These are phyloP conservation scores for Xylaria bambusicola DNA, from an alignment of 495 filamentous ascomycete genomes.

Conservation along the genomic window DNA sequence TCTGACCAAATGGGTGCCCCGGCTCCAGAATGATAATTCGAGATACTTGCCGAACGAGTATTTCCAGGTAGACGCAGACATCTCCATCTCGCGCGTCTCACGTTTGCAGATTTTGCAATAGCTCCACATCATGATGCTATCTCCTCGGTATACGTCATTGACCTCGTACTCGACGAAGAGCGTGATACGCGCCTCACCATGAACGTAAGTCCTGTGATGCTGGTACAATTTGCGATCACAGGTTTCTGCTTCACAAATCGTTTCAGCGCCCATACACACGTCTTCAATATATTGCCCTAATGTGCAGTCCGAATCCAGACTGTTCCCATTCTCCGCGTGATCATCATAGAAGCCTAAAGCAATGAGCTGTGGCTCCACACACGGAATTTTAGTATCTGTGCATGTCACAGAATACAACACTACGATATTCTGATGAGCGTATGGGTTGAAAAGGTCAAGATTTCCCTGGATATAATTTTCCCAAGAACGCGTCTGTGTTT, in stretches of 20 bases:
- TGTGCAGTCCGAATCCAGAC: slow-evolving; percentile 83
- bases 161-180: slow-evolving; percentile 76
- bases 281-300: slow-evolving; percentile 96
- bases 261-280: slow-evolving; percentile 72
- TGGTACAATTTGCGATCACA: slow-evolving; percentile 90
- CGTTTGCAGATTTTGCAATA: slow-evolving; percentile 87
- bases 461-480: slow-evolving; percentile 86
- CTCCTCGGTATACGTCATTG: slow-evolving; percentile 48
- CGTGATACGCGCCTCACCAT: slow-evolving; percentile 91
- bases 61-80: slow-evolving; percentile 96
- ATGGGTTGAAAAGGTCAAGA: slow-evolving; percentile 86
- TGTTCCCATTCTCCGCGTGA: slow-evolving; percentile 58
- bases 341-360: slow-evolving; percentile 92
- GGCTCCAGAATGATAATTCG: slow-evolving; percentile 95
- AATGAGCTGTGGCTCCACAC: slow-evolving; percentile 82
- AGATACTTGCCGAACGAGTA: slow-evolving; percentile 98
- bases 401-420: slow-evolving; percentile 94
- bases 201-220: slow-evolving; percentile 96
- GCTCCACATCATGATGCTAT: slow-evolving; percentile 96
- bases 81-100: slow-evolving; percentile 85
- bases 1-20: slow-evolving; percentile 72
- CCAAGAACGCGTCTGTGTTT: slow-evolving; percentile 94
- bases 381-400: slow-evolving; percentile 86
- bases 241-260: slow-evolving; percentile 75
- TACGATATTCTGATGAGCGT: slow-evolving; percentile 90